phyloP scores from a whole-genome alignment of 2,329 filamentous ascomycete genomes.

The Ophioceras dolichostomum region DNA sequence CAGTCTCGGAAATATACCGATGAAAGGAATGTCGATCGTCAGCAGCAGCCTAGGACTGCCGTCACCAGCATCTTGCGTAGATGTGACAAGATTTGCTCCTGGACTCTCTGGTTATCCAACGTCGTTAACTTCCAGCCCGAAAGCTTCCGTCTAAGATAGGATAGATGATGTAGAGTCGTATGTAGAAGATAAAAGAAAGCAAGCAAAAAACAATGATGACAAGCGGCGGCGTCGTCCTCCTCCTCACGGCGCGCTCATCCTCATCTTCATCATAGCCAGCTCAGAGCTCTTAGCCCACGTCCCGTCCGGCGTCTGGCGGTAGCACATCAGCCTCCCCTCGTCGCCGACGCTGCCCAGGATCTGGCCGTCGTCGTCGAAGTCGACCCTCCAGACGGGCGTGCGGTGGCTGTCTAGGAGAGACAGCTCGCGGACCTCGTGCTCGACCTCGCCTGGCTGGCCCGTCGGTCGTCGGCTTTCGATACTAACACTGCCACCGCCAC shows the following conservation, averaged over 20 bases:
- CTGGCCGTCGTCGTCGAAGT: conserved; percentile 57
- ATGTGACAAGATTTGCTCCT: too few species aligned
- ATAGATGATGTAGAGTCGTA: too few species aligned
- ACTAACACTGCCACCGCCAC: background rate
- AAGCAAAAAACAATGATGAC: too few species aligned
- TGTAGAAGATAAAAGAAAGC: too few species aligned
- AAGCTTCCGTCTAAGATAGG: too few species aligned
- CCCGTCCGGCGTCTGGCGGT: conserved; percentile 45
- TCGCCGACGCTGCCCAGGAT: conserved; percentile 66
- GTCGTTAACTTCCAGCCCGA: too few species aligned
- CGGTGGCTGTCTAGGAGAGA: conserved; percentile 56
- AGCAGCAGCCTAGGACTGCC: too few species aligned
- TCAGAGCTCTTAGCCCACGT: conserved; percentile 49
- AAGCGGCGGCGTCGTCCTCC: too few species aligned
- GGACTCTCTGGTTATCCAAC: too few species aligned
- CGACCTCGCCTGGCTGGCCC: conserved; percentile 52
- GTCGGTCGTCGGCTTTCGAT: conserved; percentile 34
- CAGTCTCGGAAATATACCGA: too few species aligned
- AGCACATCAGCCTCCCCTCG: conserved; percentile 54
- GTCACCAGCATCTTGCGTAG: too few species aligned
- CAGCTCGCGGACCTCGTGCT: conserved; percentile 49
- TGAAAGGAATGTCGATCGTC: too few species aligned
- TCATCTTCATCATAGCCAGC: conserved; percentile 43
- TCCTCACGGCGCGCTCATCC: conserved; percentile 29
- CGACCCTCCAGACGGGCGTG: conserved; percentile 63